Evolutionary conservation across 78 protist genomes (phyloP).

Genomic region (Creolimax fragrantissima): DNA sequence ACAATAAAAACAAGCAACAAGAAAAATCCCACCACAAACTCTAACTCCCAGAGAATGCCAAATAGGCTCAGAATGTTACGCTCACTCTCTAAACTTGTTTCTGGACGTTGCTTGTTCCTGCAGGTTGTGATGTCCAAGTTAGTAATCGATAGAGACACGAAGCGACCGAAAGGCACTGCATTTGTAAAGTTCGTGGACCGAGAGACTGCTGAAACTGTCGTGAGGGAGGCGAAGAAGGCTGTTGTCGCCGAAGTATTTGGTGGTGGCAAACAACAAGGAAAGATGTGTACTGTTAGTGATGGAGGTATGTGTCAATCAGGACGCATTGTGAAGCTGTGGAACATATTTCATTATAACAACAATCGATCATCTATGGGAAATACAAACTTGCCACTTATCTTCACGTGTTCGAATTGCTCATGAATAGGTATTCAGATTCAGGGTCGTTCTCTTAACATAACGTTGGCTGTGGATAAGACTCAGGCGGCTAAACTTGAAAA

Average conservation of each 20-base stretch:
- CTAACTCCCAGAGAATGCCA: not conserved
- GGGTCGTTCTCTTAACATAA: not conserved
- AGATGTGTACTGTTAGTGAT: not conserved
- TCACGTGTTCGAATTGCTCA: no score
- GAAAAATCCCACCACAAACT: not conserved
- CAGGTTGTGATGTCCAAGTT: not conserved
- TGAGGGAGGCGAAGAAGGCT: not conserved
- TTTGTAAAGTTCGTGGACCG: not conserved
- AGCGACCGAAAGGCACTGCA: constrained; percentile 14
- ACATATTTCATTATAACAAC: no score
- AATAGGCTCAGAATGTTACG: no score
- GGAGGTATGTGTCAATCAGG: no score
- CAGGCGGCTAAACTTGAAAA: not conserved
- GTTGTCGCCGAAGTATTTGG: not conserved
- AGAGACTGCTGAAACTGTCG: not conserved
- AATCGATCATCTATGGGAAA: no score
- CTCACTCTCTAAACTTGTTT: no score
- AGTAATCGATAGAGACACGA: not conserved
- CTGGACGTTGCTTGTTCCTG: no score
- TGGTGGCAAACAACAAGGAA: not conserved
- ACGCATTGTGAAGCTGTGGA: no score
- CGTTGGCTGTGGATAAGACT: not conserved
- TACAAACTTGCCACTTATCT: no score
- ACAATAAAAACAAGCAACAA: not conserved
- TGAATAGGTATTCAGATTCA: not conserved